Conservation (phyloP, 2,329 filamentous ascomycete genomes). For the Rhynchosporium agropyri region DNA sequence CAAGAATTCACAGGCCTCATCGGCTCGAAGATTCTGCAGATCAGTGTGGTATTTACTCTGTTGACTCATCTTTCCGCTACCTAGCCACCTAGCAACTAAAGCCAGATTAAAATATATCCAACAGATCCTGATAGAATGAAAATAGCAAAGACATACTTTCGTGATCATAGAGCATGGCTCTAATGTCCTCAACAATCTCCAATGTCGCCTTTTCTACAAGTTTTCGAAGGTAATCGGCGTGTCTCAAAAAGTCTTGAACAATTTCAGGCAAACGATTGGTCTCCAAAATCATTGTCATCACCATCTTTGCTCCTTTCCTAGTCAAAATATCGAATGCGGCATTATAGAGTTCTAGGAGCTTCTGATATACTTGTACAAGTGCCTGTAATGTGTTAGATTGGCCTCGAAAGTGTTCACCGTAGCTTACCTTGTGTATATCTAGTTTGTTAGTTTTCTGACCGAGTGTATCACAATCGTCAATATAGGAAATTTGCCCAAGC, state of each 20-base stretch:
- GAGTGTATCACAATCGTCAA: conserved; percentile 18
- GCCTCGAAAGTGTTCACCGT: conserved; percentile 8
- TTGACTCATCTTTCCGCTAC: conserved; percentile 9
- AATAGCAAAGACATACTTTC: conserved; percentile 2
- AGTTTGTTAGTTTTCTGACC: conserved; percentile 16
- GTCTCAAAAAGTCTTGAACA: conserved; percentile 8
- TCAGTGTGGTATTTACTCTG: conserved; percentile 12
- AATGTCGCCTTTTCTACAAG: conserved; percentile 4
- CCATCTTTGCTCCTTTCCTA: conserved; percentile 9
- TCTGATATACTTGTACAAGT: conserved; percentile 12
- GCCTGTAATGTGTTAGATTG: conserved; percentile 12
- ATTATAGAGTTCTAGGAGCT: conserved; percentile 9
- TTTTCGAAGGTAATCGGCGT: conserved; percentile 9
- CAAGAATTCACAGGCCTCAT: conserved; percentile 8
- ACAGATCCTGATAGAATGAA: background rate
- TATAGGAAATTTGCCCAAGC: conserved; percentile 17
- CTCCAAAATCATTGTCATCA: conserved; percentile 8
- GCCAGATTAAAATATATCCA: conserved; percentile 1
- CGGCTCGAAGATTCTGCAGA: conserved; percentile 1
- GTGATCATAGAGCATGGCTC: conserved; percentile 3
- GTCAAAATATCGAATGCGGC: conserved; percentile 8
- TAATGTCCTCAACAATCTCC: conserved; percentile 10
- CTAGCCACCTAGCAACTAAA: conserved; percentile 13
- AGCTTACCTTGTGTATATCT: conserved; percentile 18
- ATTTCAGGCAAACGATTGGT: conserved; percentile 8